Conservation (phyloP, 2,329 filamentous ascomycete species). For the Fusarium subtropicale region DNA sequence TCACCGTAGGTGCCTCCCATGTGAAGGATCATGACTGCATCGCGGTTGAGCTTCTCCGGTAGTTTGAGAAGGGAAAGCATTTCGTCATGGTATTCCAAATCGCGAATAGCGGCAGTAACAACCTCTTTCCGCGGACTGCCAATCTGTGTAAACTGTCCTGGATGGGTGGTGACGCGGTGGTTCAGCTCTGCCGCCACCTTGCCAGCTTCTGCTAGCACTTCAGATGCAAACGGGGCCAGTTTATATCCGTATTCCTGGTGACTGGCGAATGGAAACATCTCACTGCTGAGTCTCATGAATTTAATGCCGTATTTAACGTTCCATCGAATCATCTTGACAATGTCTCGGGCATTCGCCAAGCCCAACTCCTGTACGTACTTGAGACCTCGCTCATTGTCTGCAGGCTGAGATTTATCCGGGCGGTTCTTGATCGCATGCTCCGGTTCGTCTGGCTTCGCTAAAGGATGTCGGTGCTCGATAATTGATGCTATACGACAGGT, state of each 20-base stretch:
- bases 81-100: conserved; percentile 90
- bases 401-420: conserved; percentile 77
- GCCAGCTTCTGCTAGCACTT: conserved; percentile 80
- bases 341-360: conserved; percentile 83
- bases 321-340: conserved; percentile 89
- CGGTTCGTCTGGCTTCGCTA: conserved; percentile 79
- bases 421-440: conserved; percentile 88
- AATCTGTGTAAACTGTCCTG: conserved; percentile 92
- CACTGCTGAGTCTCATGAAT: conserved; percentile 91
- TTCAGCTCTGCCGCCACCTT: conserved; percentile 80
- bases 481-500: conserved; percentile 94
- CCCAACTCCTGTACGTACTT: conserved; percentile 82
- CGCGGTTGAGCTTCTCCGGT: conserved; percentile 80
- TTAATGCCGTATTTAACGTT: conserved; percentile 92
- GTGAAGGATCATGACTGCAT: conserved; percentile 94
- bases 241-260: conserved; percentile 89
- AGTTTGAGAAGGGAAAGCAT: conserved; percentile 81
- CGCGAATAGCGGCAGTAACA: conserved; percentile 79
- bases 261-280: conserved; percentile 97
- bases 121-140: conserved; percentile 85
- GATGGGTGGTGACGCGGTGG: conserved; percentile 89
- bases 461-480: conserved; percentile 85
- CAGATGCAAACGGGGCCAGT: conserved; percentile 83
- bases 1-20: conserved; percentile 93
- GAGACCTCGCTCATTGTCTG: conserved; percentile 74